These are phyloP conservation scores for Aeschynomene evenia DNA, from an alignment of 306 rosid genomes.

Conservation along the genomic window DNA sequence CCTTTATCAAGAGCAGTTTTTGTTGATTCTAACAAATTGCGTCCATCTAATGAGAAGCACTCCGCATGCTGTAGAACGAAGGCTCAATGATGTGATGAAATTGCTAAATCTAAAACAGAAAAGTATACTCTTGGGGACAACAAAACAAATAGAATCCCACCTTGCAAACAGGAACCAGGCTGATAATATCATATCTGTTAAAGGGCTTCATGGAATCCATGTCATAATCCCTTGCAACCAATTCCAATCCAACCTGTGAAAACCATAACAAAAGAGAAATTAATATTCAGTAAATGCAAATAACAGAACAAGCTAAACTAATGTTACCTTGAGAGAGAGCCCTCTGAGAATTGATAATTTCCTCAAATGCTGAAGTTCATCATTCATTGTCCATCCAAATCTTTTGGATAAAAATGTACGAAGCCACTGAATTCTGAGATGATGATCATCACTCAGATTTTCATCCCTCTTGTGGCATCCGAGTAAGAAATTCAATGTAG, in stretches of 20 bases:
- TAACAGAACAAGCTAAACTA: background rate
- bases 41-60: conserved; percentile 86
- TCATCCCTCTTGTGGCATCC: conserved; percentile 49
- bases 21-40: conserved; percentile 85
- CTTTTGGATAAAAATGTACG: conserved; percentile 46
- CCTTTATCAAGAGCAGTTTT: conserved; percentile 96
- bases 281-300: conserved; percentile 6
- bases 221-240: conserved; percentile 85
- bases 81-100: background rate
- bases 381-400: conserved; percentile 76
- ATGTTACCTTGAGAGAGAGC: conserved; percentile 75
- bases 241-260: conserved; percentile 81
- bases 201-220: conserved; percentile 73
- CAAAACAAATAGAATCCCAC: conserved; percentile 36
- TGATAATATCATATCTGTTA: conserved; percentile 63
- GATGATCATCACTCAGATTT: conserved; percentile 42
- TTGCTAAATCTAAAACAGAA: conserved; percentile 14
- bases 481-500: conserved; percentile 69
- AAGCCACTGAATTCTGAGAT: conserved; percentile 72
- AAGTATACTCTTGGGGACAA: background rate
- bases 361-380: conserved; percentile 79
- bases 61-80: conserved; percentile 65
- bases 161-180: conserved; percentile 94
- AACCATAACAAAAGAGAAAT: conserved; percentile 1
- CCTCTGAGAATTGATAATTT: conserved; percentile 85